These are phyloP conservation scores for Vachellia collinsii DNA, from an alignment of 306 rosid species.

Conservation along the genomic window DNA sequence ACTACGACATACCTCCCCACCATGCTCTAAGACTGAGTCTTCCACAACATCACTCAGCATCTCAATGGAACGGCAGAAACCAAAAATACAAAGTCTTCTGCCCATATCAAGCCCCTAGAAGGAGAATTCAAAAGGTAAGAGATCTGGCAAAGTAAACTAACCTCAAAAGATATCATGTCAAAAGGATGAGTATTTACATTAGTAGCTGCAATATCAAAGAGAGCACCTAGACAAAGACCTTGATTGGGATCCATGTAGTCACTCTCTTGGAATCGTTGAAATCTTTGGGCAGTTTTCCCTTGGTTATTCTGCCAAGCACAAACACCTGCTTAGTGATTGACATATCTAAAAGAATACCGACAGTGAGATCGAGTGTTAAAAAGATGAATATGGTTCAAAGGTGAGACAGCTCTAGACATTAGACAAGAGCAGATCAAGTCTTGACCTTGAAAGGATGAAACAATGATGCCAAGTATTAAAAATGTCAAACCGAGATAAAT, in stretches of 20 bases:
- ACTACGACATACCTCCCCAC: constrained; percentile 87
- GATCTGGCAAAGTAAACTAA: constrained; percentile 8
- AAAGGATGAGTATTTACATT: constrained; percentile 57
- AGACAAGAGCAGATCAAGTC: constrained; percentile 11
- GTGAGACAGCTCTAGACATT: constrained; percentile 1
- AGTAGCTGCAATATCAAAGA: constrained; percentile 95
- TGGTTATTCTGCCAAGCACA: constrained; percentile 69
- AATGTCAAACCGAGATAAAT: constrained; percentile 17
- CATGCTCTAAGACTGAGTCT: constrained; percentile 91
- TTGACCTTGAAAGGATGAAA: constrained; percentile 20
- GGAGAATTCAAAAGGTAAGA: constrained; percentile 32
- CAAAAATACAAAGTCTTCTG: constrained; percentile 86
- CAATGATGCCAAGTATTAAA: constrained; percentile 30
- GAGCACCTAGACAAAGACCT: constrained; percentile 89
- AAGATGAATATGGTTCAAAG: constrained; percentile 15
- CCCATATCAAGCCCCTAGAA: constrained; percentile 92
- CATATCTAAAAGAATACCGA: constrained; percentile 28
- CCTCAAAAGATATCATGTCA: constrained; percentile 18
- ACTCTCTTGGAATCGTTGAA: constrained; percentile 81
- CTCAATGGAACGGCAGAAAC: constrained; percentile 95
- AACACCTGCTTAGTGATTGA: constrained; percentile 28
- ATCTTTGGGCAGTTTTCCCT: constrained; percentile 60
- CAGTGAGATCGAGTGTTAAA: constrained; percentile 29
- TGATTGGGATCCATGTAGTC: constrained; percentile 92
- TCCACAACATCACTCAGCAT: constrained; percentile 97